These are phyloP conservation scores for Phytopythium litorale DNA, from an alignment of 352 stramenopile genomes.

Conservation along the genomic window DNA sequence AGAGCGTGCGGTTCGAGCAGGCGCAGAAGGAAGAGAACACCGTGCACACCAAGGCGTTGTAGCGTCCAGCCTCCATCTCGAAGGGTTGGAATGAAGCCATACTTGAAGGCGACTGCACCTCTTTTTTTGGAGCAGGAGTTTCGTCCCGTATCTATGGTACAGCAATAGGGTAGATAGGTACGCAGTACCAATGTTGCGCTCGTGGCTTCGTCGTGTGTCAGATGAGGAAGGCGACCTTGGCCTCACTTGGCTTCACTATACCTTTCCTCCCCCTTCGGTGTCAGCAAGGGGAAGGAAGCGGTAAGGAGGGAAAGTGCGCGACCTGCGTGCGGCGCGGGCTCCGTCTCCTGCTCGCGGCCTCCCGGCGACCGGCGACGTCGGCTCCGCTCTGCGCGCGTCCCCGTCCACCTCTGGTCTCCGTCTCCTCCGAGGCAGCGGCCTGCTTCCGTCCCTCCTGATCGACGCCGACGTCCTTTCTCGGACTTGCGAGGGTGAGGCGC, in stretches of 20 bases:
- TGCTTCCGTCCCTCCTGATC: neutral
- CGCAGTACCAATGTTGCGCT: conserved; percentile 9
- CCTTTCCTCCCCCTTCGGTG: neutral
- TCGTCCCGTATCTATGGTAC: neutral
- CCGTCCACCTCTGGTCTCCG: too few relatives aligned
- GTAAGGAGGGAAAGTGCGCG: too few relatives aligned
- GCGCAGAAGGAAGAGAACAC: conserved; percentile 47
- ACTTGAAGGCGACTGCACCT: too few relatives aligned
- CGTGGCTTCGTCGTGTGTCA: conserved; percentile 7
- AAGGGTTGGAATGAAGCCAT: too few relatives aligned
- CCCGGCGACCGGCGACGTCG: too few relatives aligned
- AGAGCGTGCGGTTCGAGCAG: conserved; percentile 44
- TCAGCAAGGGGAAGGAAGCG: neutral
- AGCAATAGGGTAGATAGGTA: too few relatives aligned
- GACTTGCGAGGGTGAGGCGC: neutral
- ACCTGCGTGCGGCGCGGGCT: too few relatives aligned
- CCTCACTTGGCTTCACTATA: neutral
- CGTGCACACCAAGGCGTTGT: conserved; percentile 66
- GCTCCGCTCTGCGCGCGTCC: too few relatives aligned
- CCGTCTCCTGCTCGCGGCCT: too few relatives aligned
- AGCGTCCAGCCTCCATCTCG: too few relatives aligned
- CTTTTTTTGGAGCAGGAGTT: neutral
- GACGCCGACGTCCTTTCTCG: neutral
- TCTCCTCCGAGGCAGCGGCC: too few relatives aligned
- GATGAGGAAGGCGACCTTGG: too few relatives aligned